Evolutionary conservation across 176 grass and related monocot genomes (phyloP), one percentile per base, ranked within the genome.

Genomic region (Oryza coarctata): DNA sequence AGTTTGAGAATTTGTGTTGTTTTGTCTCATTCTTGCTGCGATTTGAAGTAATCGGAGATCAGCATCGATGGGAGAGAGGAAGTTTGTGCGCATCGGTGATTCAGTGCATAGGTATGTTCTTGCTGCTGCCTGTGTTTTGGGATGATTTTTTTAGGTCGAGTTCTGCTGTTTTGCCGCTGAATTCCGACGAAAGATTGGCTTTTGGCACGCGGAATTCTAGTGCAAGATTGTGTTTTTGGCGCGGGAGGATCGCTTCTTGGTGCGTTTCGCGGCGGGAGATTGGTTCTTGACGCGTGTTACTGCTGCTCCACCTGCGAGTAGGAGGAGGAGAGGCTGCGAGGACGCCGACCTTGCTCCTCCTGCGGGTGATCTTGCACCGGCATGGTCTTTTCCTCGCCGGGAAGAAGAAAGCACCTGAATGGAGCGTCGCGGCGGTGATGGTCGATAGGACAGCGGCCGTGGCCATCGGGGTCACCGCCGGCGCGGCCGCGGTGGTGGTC

Each of bases 391-490:
- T 82, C 72, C 71, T 76, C 83, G 26, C 32, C 41, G 32, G 26
- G 26, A 38, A 27, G 26, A 47, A 32, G 40, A 38, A 36, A 7
- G 45, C 62, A 88, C 44, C 33, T 49, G 36, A 29, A 9, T n/a
- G 7, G 30, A 43, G 50, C 18, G 45, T 5, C 4, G 43, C 43
- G 43, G 41, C 27, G 55, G 65, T 78, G 67, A 98, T 98, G 96
- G 78, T 0, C 65, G 66, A 22, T 71, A 88, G 58, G 22, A 20
- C 67, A 15, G 45, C 0, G 39, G 77, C n/a, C 70, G 82, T 75
- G 38, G 25, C 84, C 79, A 63, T 95, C 76, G 89, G 89, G 28
- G 87, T 85, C 44, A 82, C 72, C 72, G 85, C 82, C 36, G 87
- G 89, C 64, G 76, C 85, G 50, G 86, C 58, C 29, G 69, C 86